Conservation (phyloP, 345 rosid species). For the Salix brachista region DNA sequence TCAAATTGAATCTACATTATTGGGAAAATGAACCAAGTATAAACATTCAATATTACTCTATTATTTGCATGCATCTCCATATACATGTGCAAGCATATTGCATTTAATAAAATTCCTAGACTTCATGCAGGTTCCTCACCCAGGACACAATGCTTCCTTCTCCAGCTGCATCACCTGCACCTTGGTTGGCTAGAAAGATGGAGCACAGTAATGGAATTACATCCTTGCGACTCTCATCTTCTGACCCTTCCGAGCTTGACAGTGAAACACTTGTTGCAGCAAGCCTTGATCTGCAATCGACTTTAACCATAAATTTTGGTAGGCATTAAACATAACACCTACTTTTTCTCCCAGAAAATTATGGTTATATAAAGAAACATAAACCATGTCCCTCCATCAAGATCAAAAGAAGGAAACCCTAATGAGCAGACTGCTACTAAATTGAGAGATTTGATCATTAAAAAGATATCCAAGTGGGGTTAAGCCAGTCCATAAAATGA, state of each 20-base stretch:
- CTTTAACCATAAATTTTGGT: not conserved
- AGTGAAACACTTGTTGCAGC: constrained; percentile 59
- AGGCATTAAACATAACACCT: not conserved
- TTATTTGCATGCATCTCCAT: not conserved
- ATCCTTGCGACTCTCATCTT: constrained; percentile 42
- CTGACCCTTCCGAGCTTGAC: constrained; percentile 46
- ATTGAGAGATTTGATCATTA: not conserved
- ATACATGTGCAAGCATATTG: not conserved
- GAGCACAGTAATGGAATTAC: constrained; percentile 80
- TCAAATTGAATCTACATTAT: not conserved
- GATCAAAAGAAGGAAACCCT: not conserved
- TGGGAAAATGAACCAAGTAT: not conserved
- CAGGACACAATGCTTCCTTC: constrained; percentile 48
- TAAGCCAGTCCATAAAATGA: not conserved
- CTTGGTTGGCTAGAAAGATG: constrained; percentile 75
- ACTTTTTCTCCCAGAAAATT: not conserved
- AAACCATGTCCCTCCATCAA: not conserved
- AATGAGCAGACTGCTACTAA: not conserved
- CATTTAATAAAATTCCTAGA: not conserved
- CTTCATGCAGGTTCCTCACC: constrained; percentile 44
- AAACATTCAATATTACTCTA: not conserved
- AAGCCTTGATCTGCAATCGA: constrained; percentile 64
- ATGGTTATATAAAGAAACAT: not conserved
- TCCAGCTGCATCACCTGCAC: constrained; percentile 56
- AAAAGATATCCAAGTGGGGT: not conserved